phyloP scores from a whole-genome alignment of 2,329 filamentous ascomycete species.

The Aspergillus piperis region DNA sequence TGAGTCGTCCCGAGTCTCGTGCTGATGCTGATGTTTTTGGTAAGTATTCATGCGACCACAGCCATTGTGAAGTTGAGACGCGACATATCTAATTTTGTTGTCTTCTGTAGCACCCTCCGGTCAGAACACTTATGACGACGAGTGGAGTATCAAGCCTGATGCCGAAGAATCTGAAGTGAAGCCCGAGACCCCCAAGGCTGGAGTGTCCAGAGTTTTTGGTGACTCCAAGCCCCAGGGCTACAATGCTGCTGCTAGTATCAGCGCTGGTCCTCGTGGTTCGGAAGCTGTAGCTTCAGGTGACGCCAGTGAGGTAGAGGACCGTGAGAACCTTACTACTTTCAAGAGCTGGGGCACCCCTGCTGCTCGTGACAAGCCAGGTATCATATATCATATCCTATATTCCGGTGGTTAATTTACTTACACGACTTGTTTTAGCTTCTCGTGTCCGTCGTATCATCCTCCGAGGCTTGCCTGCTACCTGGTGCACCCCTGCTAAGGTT shows the following conservation, averaged over 20 bases:
- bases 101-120: neutral
- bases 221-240: neutral
- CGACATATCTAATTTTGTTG: neutral
- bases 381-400: neutral
- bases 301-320: conserved; percentile 26
- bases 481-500: conserved; percentile 33
- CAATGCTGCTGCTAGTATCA: neutral
- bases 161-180: neutral
- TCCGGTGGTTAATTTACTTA: neutral
- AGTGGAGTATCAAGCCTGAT: neutral
- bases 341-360: conserved; percentile 33
- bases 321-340: conserved; percentile 34
- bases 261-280: neutral
- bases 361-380: conserved; percentile 32
- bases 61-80: neutral
- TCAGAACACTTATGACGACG: neutral
- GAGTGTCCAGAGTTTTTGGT: neutral
- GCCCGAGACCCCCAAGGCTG: neutral
- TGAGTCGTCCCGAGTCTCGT: neutral
- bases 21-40: conserved; percentile 1
- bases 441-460: conserved; percentile 37
- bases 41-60: neutral
- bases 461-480: conserved; percentile 36
- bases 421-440: conserved; percentile 19
- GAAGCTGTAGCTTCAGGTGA: neutral